phyloP scores from a whole-genome alignment of 805 yeast genomes.

The Kluyveromyces dobzhanskii region DNA sequence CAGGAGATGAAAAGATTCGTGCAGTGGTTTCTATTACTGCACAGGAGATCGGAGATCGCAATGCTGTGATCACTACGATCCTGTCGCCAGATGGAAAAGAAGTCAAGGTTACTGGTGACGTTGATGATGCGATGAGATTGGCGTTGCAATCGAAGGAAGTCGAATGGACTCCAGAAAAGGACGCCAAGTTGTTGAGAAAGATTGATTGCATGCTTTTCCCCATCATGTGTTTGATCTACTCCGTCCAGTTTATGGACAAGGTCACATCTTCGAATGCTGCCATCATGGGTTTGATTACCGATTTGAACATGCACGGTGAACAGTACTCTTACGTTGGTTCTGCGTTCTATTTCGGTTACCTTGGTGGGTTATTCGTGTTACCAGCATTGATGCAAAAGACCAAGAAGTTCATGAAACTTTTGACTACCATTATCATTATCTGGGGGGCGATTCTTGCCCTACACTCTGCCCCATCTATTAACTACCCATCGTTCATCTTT shows the following conservation, averaged over 20 bases:
- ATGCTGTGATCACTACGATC: slow-evolving; percentile 4
- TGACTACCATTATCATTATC: slow-evolving; percentile 36
- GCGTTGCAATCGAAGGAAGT: slow-evolving; percentile 26
- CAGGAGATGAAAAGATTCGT: slow-evolving; percentile 4
- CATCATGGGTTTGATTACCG: slow-evolving; percentile 37
- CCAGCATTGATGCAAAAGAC: slow-evolving; percentile 35
- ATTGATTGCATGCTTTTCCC: slow-evolving; percentile 42
- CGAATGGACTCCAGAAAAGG: slow-evolving; percentile 21
- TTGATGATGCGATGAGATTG: slow-evolving; percentile 36
- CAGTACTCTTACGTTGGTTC: slow-evolving; percentile 46
- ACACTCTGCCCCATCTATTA: slow-evolving; percentile 36
- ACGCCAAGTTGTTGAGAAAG: slow-evolving; percentile 32
- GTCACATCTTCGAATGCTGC: slow-evolving; percentile 39
- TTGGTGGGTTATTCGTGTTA: slow-evolving; percentile 23
- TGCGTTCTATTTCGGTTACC: slow-evolving; percentile 52
- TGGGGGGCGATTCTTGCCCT: slow-evolving; percentile 51
- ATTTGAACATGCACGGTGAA: slow-evolving; percentile 32
- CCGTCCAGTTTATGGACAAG: slow-evolving; percentile 50
- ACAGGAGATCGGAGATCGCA: slow-evolving; percentile 6
- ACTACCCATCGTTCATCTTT: slow-evolving; percentile 35
- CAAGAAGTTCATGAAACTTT: slow-evolving; percentile 42
- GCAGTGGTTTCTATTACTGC: slow-evolving; percentile 7
- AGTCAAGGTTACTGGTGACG: slow-evolving; percentile 28
- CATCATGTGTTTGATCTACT: slow-evolving; percentile 36
- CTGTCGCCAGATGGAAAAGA: slow-evolving; percentile 13